phyloP scores from a whole-genome alignment of 495 filamentous ascomycete genomes.

The Aspergillus heteromorphus region DNA sequence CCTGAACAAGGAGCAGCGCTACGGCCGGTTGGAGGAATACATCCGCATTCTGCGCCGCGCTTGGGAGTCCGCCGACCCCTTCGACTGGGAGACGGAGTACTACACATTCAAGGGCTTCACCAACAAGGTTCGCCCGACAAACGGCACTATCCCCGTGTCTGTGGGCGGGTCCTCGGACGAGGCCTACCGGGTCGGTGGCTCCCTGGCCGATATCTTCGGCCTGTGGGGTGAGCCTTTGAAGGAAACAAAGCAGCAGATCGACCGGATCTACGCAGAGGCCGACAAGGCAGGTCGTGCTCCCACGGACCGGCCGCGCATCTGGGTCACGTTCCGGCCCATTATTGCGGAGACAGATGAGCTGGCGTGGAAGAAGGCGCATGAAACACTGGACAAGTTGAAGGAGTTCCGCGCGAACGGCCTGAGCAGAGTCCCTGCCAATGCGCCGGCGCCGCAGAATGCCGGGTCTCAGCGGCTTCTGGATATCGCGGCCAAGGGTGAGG shows the following conservation, averaged over 20 bases:
- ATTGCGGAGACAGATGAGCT: conserved; percentile 50
- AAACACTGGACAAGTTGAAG: conserved; percentile 38
- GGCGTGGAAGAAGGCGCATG: conserved; percentile 48
- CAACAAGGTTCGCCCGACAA: conserved; percentile 43
- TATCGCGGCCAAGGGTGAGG: conserved; percentile 47
- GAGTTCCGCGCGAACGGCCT: conserved; percentile 26
- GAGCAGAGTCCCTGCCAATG: conserved; percentile 22
- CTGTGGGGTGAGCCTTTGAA: conserved; percentile 53
- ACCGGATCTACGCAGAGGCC: conserved; percentile 47
- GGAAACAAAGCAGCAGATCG: conserved; percentile 51
- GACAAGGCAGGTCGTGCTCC: conserved; percentile 33
- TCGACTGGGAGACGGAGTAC: conserved; percentile 49
- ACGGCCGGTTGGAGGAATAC: conserved; percentile 48
- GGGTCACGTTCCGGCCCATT: conserved; percentile 54
- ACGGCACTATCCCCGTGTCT: conserved; percentile 46
- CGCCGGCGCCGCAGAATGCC: conserved; percentile 44
- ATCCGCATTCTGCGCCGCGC: conserved; percentile 47
- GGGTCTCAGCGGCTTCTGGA: conserved; percentile 49
- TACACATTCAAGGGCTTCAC: conserved; percentile 49
- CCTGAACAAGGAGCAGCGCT: conserved; percentile 47
- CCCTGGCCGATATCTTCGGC: conserved; percentile 50
- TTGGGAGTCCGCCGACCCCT: conserved; percentile 46
- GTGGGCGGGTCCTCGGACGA: conserved; percentile 50
- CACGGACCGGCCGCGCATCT: conserved; percentile 44
- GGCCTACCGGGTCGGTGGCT: conserved; percentile 48